Conservation (phyloP, 106 monocot genomes). For the Amphibolis antarctica region DNA sequence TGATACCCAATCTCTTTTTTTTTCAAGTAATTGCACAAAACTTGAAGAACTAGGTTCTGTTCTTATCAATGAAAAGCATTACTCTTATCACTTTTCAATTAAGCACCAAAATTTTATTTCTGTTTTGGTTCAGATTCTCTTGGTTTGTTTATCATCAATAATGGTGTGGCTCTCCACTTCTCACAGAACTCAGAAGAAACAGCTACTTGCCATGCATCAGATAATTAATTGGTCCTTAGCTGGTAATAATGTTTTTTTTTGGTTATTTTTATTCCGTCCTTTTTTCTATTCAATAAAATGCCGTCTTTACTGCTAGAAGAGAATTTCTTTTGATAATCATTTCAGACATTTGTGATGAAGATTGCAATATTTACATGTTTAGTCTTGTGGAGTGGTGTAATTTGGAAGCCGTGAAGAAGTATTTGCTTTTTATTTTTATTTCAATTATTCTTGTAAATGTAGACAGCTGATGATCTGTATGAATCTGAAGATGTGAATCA, state of each 20-base stretch:
- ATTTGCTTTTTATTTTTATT: no score
- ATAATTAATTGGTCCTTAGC: slow-evolving; percentile 69
- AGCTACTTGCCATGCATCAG: slow-evolving; percentile 54
- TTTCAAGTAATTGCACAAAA: slow-evolving; percentile 40
- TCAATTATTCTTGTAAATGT: no score
- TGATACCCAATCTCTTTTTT: slow-evolving; percentile 29
- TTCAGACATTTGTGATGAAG: no score
- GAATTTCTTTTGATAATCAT: no score
- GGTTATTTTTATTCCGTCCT: no score
- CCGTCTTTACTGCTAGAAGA: no score
- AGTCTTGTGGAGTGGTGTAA: no score
- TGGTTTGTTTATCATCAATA: slow-evolving; percentile 54
- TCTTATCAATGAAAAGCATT: background rate
- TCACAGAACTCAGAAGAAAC: slow-evolving; percentile 55
- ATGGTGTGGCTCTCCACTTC: slow-evolving; percentile 82
- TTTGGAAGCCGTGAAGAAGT: no score
- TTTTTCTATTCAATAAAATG: no score
- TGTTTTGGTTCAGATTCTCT: slow-evolving; percentile 27
- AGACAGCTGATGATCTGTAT: no score
- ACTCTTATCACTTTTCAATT: background rate
- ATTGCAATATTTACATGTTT: no score
- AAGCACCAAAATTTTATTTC: background rate
- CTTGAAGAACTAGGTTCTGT: background rate
- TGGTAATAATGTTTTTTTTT: slow-evolving; percentile 25
- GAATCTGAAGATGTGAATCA: no score